Percentiles rank a stretch among this genome's conserved stretches.
Conservation (phyloP, 257 asterid genomes). For the Phtheirospermum japonicum region DNA sequence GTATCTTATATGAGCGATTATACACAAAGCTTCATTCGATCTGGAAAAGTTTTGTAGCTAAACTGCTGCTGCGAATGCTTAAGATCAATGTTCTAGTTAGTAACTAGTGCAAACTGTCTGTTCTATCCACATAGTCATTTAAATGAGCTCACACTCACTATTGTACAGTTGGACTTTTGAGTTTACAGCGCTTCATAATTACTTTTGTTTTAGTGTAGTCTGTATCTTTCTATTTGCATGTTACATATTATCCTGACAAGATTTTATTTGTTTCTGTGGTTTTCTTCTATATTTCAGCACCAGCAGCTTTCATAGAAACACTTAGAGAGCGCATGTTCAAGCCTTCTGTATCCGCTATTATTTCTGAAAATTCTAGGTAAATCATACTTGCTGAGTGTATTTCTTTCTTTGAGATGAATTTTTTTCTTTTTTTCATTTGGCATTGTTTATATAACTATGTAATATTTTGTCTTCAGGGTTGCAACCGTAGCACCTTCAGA, state of each 20-base stretch:
- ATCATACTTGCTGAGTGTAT: conserved; percentile 14
- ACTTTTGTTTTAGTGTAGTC: neutral
- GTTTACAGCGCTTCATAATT: neutral
- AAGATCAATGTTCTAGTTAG: conserved; percentile 1
- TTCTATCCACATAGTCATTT: conserved; percentile 1
- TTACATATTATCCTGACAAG: conserved; percentile 6
- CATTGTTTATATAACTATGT: conserved; percentile 25
- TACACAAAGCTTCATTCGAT: too few species aligned
- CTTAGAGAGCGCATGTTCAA: too few species aligned
- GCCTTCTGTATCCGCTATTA: conserved; percentile 72
- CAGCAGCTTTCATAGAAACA: conserved; percentile 57
- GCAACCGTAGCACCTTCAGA: conserved; percentile 73
- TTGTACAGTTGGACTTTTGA: conserved; percentile 19
- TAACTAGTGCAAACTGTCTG: conserved; percentile 1
- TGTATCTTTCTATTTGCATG: too few species aligned
- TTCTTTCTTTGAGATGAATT: too few species aligned
- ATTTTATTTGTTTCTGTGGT: conserved; percentile 1
- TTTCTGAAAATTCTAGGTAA: conserved; percentile 75
- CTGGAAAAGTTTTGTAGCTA: too few species aligned
- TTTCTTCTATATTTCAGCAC: conserved; percentile 56
- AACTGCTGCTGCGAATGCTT: neutral
- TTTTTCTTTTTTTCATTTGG: conserved; percentile 8
- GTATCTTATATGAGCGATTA: too few species aligned
- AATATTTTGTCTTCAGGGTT: conserved; percentile 50
- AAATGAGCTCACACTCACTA: conserved; percentile 1